Evolutionary conservation across 2,329 filamentous ascomycete species (phyloP).

Genomic region (Fusarium acutatum): DNA sequence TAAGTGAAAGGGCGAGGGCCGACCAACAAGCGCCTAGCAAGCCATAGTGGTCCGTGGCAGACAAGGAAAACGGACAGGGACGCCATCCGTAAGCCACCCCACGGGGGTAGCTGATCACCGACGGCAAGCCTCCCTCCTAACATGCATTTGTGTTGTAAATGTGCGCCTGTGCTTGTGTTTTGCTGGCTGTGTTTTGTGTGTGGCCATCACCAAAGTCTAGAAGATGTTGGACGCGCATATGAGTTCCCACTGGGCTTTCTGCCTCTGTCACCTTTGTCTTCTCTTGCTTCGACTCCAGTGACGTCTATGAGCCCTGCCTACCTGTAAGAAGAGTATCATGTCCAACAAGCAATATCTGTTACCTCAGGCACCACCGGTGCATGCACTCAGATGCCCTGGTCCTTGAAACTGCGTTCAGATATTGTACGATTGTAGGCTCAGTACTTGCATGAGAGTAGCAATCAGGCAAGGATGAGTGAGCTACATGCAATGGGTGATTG

Average conservation of each 20-base stretch:
- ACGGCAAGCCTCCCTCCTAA: conserved; percentile 29
- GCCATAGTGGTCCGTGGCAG: conserved; percentile 32
- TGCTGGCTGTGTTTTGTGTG: conserved; percentile 17
- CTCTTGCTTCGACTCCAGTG: conserved; percentile 13
- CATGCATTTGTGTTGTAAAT: conserved; percentile 32
- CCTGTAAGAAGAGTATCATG: conserved; percentile 1
- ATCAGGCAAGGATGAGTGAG: conserved; percentile 17
- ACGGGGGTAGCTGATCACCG: conserved; percentile 17
- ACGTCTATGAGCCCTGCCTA: conserved; percentile 10
- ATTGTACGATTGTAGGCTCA: conserved; percentile 4
- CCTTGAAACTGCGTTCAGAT: conserved; percentile 21
- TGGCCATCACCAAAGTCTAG: conserved; percentile 24
- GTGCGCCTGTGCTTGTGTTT: conserved; percentile 38
- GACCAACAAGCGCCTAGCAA: conserved; percentile 21
- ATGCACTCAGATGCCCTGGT: conserved; percentile 22
- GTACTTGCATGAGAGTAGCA: conserved; percentile 20
- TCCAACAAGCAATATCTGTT: conserved; percentile 7
- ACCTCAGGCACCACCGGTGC: conserved; percentile 20
- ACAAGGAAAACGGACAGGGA: conserved; percentile 28
- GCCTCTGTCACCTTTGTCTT: conserved; percentile 14
- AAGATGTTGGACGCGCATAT: conserved; percentile 29
- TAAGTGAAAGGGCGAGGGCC: conserved; percentile 11
- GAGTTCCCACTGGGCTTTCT: conserved; percentile 4
- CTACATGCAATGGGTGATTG: conserved; percentile 8
- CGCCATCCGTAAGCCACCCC: conserved; percentile 26